Evolutionary conservation across 2,329 filamentous ascomycete species (phyloP).

Genomic region (Penicillium digitatum): DNA sequence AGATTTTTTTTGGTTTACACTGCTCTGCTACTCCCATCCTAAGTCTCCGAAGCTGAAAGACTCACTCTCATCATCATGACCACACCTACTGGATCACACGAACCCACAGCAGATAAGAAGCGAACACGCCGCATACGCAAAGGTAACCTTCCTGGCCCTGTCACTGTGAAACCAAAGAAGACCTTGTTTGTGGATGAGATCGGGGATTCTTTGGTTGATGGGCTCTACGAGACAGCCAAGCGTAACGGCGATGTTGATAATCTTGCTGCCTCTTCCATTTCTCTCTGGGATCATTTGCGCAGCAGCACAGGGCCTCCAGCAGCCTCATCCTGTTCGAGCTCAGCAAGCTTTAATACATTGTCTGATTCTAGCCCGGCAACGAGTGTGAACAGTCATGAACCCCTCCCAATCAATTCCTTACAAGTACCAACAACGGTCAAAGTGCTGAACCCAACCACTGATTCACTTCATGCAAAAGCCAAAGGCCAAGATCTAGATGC

Average conservation of each 20-base stretch:
- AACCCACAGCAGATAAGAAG: conserved; percentile 3
- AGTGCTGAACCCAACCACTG: neutral
- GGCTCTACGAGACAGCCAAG: conserved; percentile 11
- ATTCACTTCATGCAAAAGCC: neutral
- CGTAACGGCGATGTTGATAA: neutral
- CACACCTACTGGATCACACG: neutral
- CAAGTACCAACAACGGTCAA: neutral
- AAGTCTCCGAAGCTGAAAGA: neutral
- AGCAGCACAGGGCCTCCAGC: neutral
- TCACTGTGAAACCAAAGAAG: conserved; percentile 12
- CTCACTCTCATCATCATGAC: neutral
- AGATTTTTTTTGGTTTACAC: neutral
- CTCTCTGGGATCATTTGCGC: conserved; percentile 20
- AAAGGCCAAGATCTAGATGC: conserved; percentile 1
- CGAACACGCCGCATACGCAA: conserved; percentile 11
- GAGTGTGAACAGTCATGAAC: conserved; percentile 12
- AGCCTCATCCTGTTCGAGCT: conserved; percentile 15
- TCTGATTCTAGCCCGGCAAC: conserved; percentile 12
- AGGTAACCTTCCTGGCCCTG: neutral
- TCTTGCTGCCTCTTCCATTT: neutral
- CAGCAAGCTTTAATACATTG: conserved; percentile 12
- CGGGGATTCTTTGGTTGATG: conserved; percentile 18
- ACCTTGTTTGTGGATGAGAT: conserved; percentile 20
- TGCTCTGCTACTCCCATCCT: neutral
- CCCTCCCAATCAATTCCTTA: neutral